A percentile compares a stretch with the other conserved stretches of the same genome.
phyloP scores from a whole-genome alignment of 768 basidiomycete genomes.

The Cubamyces lactineus region DNA sequence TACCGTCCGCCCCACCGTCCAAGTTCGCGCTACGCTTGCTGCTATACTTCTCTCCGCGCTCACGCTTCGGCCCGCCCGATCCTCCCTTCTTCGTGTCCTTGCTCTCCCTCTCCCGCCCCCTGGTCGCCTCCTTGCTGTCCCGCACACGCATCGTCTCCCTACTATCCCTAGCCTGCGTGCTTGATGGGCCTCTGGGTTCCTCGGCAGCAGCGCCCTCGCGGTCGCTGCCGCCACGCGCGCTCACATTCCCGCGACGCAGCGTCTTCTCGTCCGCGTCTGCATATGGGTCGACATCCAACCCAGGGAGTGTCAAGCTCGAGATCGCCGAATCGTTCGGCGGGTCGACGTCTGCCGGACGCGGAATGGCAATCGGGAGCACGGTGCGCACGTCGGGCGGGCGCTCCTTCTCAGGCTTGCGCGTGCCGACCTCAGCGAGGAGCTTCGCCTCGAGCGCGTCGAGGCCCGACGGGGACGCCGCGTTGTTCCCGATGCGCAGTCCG shows the following conservation, averaged over 20 bases:
- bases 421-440: constrained; percentile 74
- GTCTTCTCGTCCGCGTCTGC: constrained; percentile 27
- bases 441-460: constrained; percentile 74
- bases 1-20: constrained; percentile 12
- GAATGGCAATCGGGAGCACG: constrained; percentile 45
- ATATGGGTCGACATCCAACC: constrained; percentile 25
- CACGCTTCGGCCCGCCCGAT: constrained; percentile 9
- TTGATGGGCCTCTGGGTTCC: background rate
- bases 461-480: constrained; percentile 43
- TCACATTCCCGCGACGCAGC: constrained; percentile 12
- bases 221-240: constrained; percentile 17
- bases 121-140: constrained; percentile 6
- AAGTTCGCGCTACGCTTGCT: constrained; percentile 28
- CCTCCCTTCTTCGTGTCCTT: constrained; percentile 17
- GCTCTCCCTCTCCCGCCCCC: constrained; percentile 13
- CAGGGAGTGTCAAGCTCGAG: constrained; percentile 48
- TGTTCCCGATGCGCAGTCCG: constrained; percentile 14
- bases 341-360: constrained; percentile 31
- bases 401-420: constrained; percentile 46
- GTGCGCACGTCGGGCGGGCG: constrained; percentile 41
- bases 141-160: constrained; percentile 14
- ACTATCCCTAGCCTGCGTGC: constrained; percentile 9
- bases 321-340: constrained; percentile 50
- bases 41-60: constrained; percentile 31
- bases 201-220: constrained; percentile 13